These are phyloP conservation scores for Porcisia hertigi DNA, from an alignment of 208 protist genomes.

Conservation along the genomic window DNA sequence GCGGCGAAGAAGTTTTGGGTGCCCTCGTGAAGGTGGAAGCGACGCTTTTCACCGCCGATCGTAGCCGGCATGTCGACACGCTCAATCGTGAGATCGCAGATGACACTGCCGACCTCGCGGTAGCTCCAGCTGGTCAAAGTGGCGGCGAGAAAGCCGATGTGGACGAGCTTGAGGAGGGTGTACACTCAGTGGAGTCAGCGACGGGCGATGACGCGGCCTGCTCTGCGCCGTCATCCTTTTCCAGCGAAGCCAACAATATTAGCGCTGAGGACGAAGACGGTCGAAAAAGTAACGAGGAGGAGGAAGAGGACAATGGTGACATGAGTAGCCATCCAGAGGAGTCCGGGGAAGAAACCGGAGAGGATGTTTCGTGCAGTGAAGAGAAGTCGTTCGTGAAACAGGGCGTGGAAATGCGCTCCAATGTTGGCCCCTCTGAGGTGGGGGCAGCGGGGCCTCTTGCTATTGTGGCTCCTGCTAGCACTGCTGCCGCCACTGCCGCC, in stretches of 20 bases:
- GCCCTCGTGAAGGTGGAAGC: slow-evolving; percentile 4
- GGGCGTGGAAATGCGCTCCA: not conserved
- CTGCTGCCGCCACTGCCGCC: not conserved
- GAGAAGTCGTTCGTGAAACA: not conserved
- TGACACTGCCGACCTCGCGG: not conserved
- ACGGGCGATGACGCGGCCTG: not conserved
- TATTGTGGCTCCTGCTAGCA: too few relatives aligned
- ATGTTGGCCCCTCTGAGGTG: not conserved
- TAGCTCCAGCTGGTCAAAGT: not conserved
- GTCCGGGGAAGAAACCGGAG: not conserved
- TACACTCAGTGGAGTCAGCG: not conserved
- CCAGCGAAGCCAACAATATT: not conserved
- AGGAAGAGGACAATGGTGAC: not conserved
- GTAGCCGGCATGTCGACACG: not conserved
- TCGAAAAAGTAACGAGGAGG: not conserved
- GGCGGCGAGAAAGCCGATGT: not conserved
- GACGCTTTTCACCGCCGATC: not conserved
- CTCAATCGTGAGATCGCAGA: not conserved
- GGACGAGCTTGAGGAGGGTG: not conserved
- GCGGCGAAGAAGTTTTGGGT: slow-evolving; percentile 1
- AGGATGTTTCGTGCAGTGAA: not conserved
- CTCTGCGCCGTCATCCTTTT: not conserved
- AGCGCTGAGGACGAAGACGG: not conserved
- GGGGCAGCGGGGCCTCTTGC: not conserved
- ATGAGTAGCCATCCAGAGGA: not conserved